These are phyloP conservation scores for Boletus fagicola DNA, from an alignment of 768 basidiomycete species.

Conservation along the genomic window DNA sequence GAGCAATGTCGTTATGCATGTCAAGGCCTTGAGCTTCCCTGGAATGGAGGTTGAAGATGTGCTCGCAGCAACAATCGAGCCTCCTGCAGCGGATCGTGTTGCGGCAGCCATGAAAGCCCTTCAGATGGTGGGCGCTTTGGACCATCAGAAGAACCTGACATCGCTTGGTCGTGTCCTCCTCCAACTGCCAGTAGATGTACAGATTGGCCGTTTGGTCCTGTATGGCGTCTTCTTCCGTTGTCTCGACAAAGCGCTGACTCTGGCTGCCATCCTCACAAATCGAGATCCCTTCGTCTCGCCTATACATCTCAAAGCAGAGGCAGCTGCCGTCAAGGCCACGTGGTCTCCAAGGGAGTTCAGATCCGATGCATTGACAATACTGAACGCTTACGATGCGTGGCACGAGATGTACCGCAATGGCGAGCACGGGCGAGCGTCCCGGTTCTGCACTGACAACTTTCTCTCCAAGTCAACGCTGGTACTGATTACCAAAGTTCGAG, in stretches of 20 bases:
- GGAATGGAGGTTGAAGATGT: constrained; percentile 86
- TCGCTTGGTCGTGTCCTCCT: constrained; percentile 86
- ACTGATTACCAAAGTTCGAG: constrained; percentile 76
- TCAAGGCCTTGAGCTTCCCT: constrained; percentile 90
- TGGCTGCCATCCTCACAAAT: constrained; percentile 88
- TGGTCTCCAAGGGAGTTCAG: constrained; percentile 81
- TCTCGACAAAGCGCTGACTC: constrained; percentile 79
- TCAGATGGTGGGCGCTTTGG: constrained; percentile 85
- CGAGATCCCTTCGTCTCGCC: constrained; percentile 91
- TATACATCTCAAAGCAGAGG: constrained; percentile 67
- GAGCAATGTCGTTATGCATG: constrained; percentile 93
- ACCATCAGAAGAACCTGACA: constrained; percentile 71
- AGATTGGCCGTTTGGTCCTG: constrained; percentile 85
- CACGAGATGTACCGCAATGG: constrained; percentile 64
- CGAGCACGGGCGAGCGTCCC: constrained; percentile 62
- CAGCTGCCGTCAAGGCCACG: constrained; percentile 67
- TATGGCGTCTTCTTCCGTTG: constrained; percentile 94
- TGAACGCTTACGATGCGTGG: constrained; percentile 84
- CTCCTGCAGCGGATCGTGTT: constrained; percentile 77
- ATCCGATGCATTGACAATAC: constrained; percentile 77
- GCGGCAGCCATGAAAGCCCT: constrained; percentile 75
- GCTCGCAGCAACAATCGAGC: constrained; percentile 80
- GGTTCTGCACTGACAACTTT: constrained; percentile 84
- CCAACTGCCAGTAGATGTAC: constrained; percentile 85
- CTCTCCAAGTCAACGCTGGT: constrained; percentile 81